A percentile compares a stretch with the other conserved stretches of the same genome.
These are phyloP conservation scores for Tolypocladium ovalisporum DNA, from an alignment of 2,329 filamentous ascomycete species.

Conservation along the genomic window DNA sequence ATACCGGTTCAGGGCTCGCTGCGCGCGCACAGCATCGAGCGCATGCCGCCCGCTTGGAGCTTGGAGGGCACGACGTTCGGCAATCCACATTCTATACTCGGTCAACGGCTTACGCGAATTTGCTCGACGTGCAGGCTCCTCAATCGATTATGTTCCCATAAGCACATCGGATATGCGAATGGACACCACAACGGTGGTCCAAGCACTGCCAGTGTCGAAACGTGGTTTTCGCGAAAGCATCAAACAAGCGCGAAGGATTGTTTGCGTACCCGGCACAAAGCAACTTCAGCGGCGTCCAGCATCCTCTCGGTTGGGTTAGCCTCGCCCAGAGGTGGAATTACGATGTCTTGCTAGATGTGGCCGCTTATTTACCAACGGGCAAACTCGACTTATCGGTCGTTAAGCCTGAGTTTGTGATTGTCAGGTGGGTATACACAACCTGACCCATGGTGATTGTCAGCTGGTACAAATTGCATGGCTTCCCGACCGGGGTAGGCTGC, in stretches of 20 bases:
- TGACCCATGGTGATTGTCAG: too few species aligned
- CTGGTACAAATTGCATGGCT: too few species aligned
- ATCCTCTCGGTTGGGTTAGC: slow-evolving; percentile 25
- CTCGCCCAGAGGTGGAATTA: slow-evolving; percentile 25
- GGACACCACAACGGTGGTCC: slow-evolving; percentile 11
- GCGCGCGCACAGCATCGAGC: slow-evolving; percentile 19
- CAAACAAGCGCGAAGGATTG: slow-evolving; percentile 13
- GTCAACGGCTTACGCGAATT: slow-evolving; percentile 27
- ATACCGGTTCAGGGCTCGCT: slow-evolving; percentile 26
- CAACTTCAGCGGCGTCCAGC: slow-evolving; percentile 32
- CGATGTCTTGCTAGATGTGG: slow-evolving; percentile 28
- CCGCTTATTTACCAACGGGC: slow-evolving; percentile 26
- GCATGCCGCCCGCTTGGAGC: slow-evolving; percentile 19
- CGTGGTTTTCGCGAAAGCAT: not conserved
- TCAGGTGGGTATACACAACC: too few species aligned
- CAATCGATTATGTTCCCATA: slow-evolving; percentile 19
- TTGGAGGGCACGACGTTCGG: slow-evolving; percentile 19
- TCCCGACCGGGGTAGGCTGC: too few species aligned
- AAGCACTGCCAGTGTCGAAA: not conserved
- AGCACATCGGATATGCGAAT: slow-evolving; percentile 16
- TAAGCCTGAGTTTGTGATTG: slow-evolving; percentile 25
- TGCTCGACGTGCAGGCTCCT: slow-evolving; percentile 14
- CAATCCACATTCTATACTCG: slow-evolving; percentile 28
- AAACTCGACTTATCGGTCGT: slow-evolving; percentile 20
- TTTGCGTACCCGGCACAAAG: slow-evolving; percentile 35